Base-by-base conservation (phyloP, 2,329 filamentous ascomycete genomes). In the Lecanosticta acicola region DNA sequence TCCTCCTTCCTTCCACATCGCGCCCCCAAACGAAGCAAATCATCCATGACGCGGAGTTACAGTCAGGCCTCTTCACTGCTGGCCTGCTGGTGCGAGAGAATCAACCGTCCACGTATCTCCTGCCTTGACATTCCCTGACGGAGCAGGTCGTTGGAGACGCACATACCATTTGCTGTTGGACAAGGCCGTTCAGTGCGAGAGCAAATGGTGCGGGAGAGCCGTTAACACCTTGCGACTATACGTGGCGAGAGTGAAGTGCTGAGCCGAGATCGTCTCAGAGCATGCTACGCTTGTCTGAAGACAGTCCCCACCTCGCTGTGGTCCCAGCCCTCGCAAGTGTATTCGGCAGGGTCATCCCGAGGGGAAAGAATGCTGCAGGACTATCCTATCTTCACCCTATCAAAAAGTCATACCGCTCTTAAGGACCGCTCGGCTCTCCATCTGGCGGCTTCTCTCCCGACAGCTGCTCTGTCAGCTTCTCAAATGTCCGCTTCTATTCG, bases 61-160 rank as follows among this genome's bases (percentile, higher is more conserved):
- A 35, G 46, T 26, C 49, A 41, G 56, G 54, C 48, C 56, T 61
- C 71, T 74, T 74, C 70, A 73, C 57, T 73, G 71, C 59, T 56
- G 54, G 55, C 54, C 50, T 56, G 50, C 55, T 50, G 62, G 66
- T 60, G 71, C 66, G 71, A 66, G 51, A 74, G 70, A 74, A 48
- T 53, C 61, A 68, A 51, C 43, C 68, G 59, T 61, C 70, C 70
- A 70, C 64, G 71, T 74, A 74, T 74, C 71, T 74, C 68, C 71
- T 68, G 70, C 71, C 71, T 66, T 64, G 70, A 73, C 68, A 65
- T 64, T 56, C 56, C 59, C 43, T 68, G 72, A 72, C 64, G 65
- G 68, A 48, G 71, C 67, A 70, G 71, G 67, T 74, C 71, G 71
- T 68, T 67, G 68, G 70, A 66, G 68, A 69, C 69, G 70, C 60